Base-by-base conservation (phyloP, 169 alveolate genomes). In the Blepharisma undulans region DNA sequence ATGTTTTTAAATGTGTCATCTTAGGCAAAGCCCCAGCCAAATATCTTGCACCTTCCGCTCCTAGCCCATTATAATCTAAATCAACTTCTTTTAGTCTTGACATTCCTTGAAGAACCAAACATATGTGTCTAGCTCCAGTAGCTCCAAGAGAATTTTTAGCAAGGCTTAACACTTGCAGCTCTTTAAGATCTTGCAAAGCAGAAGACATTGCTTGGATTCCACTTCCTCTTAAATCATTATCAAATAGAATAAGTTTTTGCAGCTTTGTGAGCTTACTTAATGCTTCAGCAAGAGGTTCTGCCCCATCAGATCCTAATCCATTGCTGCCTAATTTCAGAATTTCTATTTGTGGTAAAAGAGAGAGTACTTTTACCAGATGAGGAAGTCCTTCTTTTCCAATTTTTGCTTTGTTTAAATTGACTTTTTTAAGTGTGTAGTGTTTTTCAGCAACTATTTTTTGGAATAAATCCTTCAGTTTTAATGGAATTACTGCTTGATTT, bases 21-120 rank as follows among this genome's bases (percentile, higher is more conserved):
- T 82, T 82, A 74, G 33, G 30, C 0, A 82, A 33, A 22, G 34
- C 89, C 19, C 30, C 36, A 22, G 74, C 29, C n/a, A 82, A 60
- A 22, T 82, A 60, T 36, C 89, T 22, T 22, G 77, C 78, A 12
- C 89, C 89, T 82, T 82, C 89, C 1, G 89, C 72, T 19, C 89
- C 89, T 12, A 82, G 36, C 32, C 76, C 76, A 30, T 82, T 82
- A 4, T 32, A 19, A 30, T 82, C 89, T 82, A 82, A 59, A 74
- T 82, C 89, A 22, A 82, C 6, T 22, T 82, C 89, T 82, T 82
- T 32, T 16, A 82, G 89, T 16, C 34, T 36, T 22, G 27, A 1
- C 36, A 36, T 19, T 21, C 34, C 60, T 60, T 60, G 71, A 4
- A 82, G 34, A 19, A 34, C 27, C 30, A 82, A n/a, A 32, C 30